phyloP scores from a whole-genome alignment of 805 yeast species.

The Metschnikowia borealis region DNA sequence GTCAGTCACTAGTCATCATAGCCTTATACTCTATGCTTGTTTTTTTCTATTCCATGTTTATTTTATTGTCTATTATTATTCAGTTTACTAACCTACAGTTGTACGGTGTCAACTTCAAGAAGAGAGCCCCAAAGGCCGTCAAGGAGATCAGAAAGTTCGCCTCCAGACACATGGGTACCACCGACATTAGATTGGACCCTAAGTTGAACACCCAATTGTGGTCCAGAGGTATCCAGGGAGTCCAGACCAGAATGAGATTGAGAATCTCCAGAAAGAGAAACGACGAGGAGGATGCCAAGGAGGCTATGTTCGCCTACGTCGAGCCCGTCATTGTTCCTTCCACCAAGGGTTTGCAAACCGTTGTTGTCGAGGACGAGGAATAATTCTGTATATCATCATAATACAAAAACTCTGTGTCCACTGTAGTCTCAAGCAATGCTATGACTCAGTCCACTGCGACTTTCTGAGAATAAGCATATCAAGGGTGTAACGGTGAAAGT shows the following conservation, averaged over 20 bases:
- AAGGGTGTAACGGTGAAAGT: too few relatives aligned
- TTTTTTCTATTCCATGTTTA: not conserved
- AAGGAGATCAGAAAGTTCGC: constrained; percentile 99
- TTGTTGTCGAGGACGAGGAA: constrained; percentile 79
- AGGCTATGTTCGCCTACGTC: constrained; percentile 95
- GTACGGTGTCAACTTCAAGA: constrained; percentile 98
- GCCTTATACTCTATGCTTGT: too few relatives aligned
- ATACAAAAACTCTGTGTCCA: constrained; percentile 16
- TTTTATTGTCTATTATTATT: too few relatives aligned
- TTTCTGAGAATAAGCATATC: not conserved
- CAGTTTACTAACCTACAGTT: constrained; percentile 57
- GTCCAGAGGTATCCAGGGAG: constrained; percentile 99
- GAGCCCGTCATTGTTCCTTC: constrained; percentile 95
- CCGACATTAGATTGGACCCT: constrained; percentile 98
- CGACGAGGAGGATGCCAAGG: constrained; percentile 99
- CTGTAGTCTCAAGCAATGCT: not conserved
- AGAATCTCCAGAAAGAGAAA: constrained; percentile 99
- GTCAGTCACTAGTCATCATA: too few relatives aligned
- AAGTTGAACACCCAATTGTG: constrained; percentile 97
- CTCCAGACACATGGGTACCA: constrained; percentile 97
- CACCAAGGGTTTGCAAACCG: constrained; percentile 96
- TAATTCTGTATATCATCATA: constrained; percentile 22
- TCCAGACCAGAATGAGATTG: constrained; percentile 95
- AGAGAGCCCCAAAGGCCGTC: constrained; percentile 99
- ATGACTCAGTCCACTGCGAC: too few relatives aligned